A percentile compares a stretch with the other conserved stretches of the same genome.
Evolutionary conservation across 805 yeast species (phyloP).

Genomic region (Priceomyces castillae): DNA sequence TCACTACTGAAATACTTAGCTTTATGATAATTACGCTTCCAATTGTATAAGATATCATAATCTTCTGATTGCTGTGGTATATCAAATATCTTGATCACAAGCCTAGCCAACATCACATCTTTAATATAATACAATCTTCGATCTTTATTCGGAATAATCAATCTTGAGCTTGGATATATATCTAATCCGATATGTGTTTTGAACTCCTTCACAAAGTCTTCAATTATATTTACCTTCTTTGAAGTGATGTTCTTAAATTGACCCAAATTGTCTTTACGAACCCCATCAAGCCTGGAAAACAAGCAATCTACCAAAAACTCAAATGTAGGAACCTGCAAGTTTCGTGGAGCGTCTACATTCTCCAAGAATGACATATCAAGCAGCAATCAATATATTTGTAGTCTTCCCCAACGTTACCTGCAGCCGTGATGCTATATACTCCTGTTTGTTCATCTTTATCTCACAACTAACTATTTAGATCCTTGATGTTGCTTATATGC

Average conservation of each 20-base stretch:
- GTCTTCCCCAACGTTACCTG: too few species aligned
- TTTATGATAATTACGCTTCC: conserved; percentile 40
- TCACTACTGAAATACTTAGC: conserved; percentile 48
- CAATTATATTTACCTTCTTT: conserved; percentile 26
- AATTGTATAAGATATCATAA: conserved; percentile 38
- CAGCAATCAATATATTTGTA: too few species aligned
- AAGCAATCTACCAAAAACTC: conserved; percentile 39
- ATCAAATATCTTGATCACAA: conserved; percentile 47
- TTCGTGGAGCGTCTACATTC: conserved; percentile 26
- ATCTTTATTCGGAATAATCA: conserved; percentile 65
- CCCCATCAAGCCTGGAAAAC: conserved; percentile 39
- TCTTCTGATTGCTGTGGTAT: conserved; percentile 63
- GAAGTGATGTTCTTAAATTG: conserved; percentile 21
- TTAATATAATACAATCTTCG: conserved; percentile 58
- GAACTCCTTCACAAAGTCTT: conserved; percentile 29
- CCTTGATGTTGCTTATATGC: too few species aligned
- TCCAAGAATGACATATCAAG: conserved; percentile 16
- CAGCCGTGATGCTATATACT: too few species aligned
- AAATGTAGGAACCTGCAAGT: conserved; percentile 41
- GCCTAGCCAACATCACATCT: conserved; percentile 57
- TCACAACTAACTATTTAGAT: too few species aligned
- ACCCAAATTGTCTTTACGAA: conserved; percentile 25
- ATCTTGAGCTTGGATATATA: conserved; percentile 62
- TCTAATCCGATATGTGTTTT: conserved; percentile 42
- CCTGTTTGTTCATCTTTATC: too few species aligned